Evolutionary conservation across 1,139 yeast genomes (phyloP).

Genomic region (Geotrichum citri-aurantii): DNA sequence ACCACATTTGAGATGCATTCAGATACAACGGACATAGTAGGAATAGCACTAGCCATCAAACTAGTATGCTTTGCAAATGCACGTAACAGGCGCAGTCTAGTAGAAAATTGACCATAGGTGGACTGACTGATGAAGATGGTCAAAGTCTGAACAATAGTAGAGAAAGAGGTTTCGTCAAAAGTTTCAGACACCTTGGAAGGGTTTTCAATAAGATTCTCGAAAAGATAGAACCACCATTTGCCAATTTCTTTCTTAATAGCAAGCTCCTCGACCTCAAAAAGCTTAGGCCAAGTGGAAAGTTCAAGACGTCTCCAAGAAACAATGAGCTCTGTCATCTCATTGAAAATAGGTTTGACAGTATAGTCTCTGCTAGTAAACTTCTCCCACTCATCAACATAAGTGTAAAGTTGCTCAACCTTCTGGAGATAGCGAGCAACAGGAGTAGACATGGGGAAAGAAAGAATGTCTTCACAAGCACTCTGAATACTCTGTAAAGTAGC

Average conservation of each 20-base stretch:
- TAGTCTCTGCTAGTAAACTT: constrained; percentile 81
- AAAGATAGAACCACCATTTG: constrained; percentile 88
- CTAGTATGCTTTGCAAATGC: constrained; percentile 55
- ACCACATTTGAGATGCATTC: constrained; percentile 57
- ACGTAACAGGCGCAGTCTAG: constrained; percentile 52
- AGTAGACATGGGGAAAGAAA: constrained; percentile 54
- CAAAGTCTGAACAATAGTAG: constrained; percentile 59
- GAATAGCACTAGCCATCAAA: constrained; percentile 16
- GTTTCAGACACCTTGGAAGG: constrained; percentile 23
- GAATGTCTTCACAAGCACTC: constrained; percentile 62
- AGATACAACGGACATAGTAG: constrained; percentile 25
- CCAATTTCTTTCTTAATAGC: constrained; percentile 51
- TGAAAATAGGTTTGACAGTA: constrained; percentile 52
- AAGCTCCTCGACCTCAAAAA: constrained; percentile 63
- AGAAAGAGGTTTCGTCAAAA: constrained; percentile 31
- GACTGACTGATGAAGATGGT: constrained; percentile 72
- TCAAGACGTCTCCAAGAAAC: constrained; percentile 90
- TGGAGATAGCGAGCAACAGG: constrained; percentile 76
- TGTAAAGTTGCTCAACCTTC: constrained; percentile 81
- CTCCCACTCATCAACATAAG: constrained; percentile 86
- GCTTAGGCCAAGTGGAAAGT: constrained; percentile 74
- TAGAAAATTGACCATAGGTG: constrained; percentile 62
- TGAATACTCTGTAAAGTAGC: constrained; percentile 71
- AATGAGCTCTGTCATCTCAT: constrained; percentile 58
- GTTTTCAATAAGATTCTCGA: constrained; percentile 53